Conservation (phyloP, 2,329 filamentous ascomycete species). For the Xenoacremonium recifei region DNA sequence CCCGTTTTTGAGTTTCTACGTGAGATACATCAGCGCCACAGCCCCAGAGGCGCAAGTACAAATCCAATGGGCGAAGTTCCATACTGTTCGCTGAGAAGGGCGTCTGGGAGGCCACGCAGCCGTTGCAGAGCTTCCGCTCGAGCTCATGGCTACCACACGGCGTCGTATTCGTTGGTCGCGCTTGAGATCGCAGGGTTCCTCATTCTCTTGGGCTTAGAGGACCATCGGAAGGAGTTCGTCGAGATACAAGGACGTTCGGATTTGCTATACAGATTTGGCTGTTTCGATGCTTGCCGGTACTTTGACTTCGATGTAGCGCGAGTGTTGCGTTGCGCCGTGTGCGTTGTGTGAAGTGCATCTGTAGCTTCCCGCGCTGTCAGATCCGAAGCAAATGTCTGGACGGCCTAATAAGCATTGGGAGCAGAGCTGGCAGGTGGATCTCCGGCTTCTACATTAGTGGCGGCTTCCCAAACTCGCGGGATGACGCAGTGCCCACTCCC, state of each 20-base stretch:
- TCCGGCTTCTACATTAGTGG: too few relatives aligned
- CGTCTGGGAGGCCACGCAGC: constrained; percentile 41
- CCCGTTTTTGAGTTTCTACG: constrained; percentile 73
- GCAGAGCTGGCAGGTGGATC: too few relatives aligned
- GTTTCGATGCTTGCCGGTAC: too few relatives aligned
- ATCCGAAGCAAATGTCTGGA: too few relatives aligned
- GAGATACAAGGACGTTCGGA: too few relatives aligned
- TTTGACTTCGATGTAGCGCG: too few relatives aligned
- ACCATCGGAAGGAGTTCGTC: constrained; percentile 14
- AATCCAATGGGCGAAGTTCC: constrained; percentile 19
- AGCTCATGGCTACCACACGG: constrained; percentile 46
- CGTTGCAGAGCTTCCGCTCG: constrained; percentile 29
- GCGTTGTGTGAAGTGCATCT: too few relatives aligned
- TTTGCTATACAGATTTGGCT: too few relatives aligned
- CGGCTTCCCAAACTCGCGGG: not conserved
- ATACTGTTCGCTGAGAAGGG: constrained; percentile 46
- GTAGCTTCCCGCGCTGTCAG: too few relatives aligned
- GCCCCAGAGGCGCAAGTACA: too few relatives aligned
- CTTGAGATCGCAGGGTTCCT: constrained; percentile 17
- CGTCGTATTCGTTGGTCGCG: constrained; percentile 19
- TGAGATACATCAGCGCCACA: constrained; percentile 5
- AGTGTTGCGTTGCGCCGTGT: too few relatives aligned
- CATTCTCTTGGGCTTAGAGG: constrained; percentile 21
- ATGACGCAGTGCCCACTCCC: not conserved
- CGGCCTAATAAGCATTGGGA: too few relatives aligned